phyloP scores from a whole-genome alignment of 2,329 filamentous ascomycete genomes.

The Zarea fungicola region DNA sequence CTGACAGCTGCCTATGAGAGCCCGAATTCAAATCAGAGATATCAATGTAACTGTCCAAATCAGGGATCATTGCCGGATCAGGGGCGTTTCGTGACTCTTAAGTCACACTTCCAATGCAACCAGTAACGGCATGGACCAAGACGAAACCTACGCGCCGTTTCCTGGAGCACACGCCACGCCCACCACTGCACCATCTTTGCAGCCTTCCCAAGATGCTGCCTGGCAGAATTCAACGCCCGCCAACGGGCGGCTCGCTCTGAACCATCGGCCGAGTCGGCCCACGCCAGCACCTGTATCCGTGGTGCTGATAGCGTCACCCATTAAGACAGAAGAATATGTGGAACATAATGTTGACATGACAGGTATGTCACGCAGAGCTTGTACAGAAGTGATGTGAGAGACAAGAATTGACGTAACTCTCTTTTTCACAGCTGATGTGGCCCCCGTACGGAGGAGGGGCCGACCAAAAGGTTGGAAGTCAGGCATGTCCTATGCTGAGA shows the following conservation, averaged over 20 bases:
- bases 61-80: background rate
- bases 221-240: no score
- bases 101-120: background rate
- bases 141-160: background rate
- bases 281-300: slow-evolving; percentile 3
- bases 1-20: no score
- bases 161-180: slow-evolving; percentile 1
- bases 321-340: slow-evolving; percentile 4
- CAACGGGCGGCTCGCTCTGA: no score
- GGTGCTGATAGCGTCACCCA: slow-evolving; percentile 3
- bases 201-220: background rate
- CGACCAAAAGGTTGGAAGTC: slow-evolving; percentile 43
- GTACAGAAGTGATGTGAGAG: background rate
- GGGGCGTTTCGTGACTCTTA: no score
- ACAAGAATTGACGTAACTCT: no score
- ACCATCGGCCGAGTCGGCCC: background rate
- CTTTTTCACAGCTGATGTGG: background rate
- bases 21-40: no score
- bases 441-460: slow-evolving; percentile 25
- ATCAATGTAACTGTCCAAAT: no score
- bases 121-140: background rate
- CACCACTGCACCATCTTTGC: background rate
- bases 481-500: slow-evolving; percentile 24
- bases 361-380: background rate
- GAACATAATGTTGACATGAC: background rate